These are phyloP conservation scores for Pelargonium citronellum DNA, from an alignment of 441 rosid species.

Conservation along the genomic window DNA sequence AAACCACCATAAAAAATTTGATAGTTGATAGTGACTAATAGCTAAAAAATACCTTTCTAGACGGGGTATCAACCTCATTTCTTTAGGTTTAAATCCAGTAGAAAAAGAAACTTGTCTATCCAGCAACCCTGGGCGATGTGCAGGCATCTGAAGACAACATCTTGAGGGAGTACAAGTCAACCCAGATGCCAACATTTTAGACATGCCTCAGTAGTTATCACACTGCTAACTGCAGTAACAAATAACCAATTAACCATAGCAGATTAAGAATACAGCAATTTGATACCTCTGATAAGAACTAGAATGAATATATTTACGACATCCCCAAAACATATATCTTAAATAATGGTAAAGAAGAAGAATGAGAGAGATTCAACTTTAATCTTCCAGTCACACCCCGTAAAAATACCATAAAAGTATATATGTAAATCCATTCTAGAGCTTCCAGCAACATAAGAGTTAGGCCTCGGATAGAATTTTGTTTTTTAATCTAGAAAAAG, in stretches of 20 bases:
- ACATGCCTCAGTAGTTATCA: conserved; percentile 12
- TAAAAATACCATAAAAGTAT: no score
- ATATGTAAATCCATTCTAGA: no score
- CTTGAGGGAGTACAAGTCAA: conserved; percentile 50
- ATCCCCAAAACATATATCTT: background rate
- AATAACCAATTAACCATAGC: background rate
- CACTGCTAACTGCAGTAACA: conserved; percentile 15
- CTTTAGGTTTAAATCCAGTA: conserved; percentile 15
- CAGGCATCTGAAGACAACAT: conserved; percentile 34
- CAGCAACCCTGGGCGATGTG: conserved; percentile 22
- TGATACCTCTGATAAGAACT: background rate
- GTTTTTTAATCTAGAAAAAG: no score
- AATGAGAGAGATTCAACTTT: no score
- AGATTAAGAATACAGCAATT: background rate
- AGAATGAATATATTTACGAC: background rate
- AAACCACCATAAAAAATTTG: conserved; percentile 7
- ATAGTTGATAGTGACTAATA: conserved; percentile 1
- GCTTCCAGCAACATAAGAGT: no score
- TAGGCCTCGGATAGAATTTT: no score
- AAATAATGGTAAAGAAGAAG: no score
- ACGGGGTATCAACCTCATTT: conserved; percentile 21
- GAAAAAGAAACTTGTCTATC: conserved; percentile 5
- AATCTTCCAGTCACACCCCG: no score
- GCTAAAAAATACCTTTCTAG: conserved; percentile 39
- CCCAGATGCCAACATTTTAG: conserved; percentile 62